A percentile compares a stretch with the other conserved stretches of the same genome.
Conservation (phyloP, 768 basidiomycete species). For the Rhizopogon vesiculosus region DNA sequence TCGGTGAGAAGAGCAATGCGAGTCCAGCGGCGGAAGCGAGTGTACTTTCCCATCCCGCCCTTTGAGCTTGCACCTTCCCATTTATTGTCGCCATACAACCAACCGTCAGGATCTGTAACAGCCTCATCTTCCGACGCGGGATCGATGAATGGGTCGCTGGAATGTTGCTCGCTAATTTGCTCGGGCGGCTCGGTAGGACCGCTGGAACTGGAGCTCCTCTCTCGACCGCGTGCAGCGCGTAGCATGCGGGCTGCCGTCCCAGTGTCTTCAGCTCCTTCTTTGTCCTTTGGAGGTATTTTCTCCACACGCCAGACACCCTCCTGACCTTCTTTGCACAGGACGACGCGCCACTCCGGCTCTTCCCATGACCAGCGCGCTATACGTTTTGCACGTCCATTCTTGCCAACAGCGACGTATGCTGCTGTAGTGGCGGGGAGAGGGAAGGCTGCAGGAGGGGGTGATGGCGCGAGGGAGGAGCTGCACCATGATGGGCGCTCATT, state of each 20-base stretch:
- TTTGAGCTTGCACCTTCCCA: slow-evolving; percentile 78
- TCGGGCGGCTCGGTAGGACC: slow-evolving; percentile 16
- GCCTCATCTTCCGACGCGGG: slow-evolving; percentile 43
- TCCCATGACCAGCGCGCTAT: slow-evolving; percentile 87
- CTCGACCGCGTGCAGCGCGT: slow-evolving; percentile 50
- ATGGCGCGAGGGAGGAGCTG: slow-evolving; percentile 47
- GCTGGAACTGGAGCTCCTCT: slow-evolving; percentile 14
- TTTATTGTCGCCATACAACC: slow-evolving; percentile 94
- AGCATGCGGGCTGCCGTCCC: slow-evolving; percentile 37
- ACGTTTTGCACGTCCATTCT: slow-evolving; percentile 53
- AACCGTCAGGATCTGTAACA: slow-evolving; percentile 80
- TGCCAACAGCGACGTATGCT: slow-evolving; percentile 47
- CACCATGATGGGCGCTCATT: slow-evolving; percentile 90
- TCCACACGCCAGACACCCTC: slow-evolving; percentile 50
- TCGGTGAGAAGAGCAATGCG: slow-evolving; percentile 78
- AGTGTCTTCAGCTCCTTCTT: slow-evolving; percentile 40
- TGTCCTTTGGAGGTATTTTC: slow-evolving; percentile 49
- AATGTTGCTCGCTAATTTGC: slow-evolving; percentile 20
- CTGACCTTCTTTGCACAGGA: slow-evolving; percentile 54
- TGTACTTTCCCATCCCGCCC: slow-evolving; percentile 91
- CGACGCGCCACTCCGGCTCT: slow-evolving; percentile 85
- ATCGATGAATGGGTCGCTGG: slow-evolving; percentile 24
- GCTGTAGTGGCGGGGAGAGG: slow-evolving; percentile 59
- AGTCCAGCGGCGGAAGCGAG: slow-evolving; percentile 82
- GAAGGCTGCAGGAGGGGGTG: slow-evolving; percentile 69